Conservation (phyloP, 495 filamentous ascomycete genomes). For the Penicillium soppii region DNA sequence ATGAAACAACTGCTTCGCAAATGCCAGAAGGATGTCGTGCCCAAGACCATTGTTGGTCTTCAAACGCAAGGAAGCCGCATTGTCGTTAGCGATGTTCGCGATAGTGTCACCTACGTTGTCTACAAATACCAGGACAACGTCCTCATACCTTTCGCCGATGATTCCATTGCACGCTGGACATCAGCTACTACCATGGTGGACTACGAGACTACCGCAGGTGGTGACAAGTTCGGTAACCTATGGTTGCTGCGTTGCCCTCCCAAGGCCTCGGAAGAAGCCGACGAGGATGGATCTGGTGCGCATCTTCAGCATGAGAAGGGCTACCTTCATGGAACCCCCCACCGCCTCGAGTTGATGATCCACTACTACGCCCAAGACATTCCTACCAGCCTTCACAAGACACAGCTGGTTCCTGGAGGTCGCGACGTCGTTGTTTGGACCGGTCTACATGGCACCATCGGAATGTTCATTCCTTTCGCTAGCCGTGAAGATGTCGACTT, state of each 20-base stretch:
- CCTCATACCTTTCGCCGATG: conserved; percentile 89
- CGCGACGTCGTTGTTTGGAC: conserved; percentile 91
- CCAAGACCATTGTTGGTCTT: conserved; percentile 80
- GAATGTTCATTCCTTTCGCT: conserved; percentile 86
- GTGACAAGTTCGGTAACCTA: conserved; percentile 96
- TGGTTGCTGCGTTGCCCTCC: conserved; percentile 88
- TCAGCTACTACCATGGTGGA: conserved; percentile 90
- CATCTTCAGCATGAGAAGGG: conserved; percentile 83
- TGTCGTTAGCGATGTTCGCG: conserved; percentile 85
- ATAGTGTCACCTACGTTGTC: conserved; percentile 86
- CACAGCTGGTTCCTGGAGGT: conserved; percentile 85
- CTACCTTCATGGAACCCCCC: conserved; percentile 86
- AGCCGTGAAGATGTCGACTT: conserved; percentile 94
- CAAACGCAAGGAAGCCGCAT: conserved; percentile 92
- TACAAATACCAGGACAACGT: conserved; percentile 91
- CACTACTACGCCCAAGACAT: conserved; percentile 93
- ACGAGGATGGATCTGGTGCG: conserved; percentile 88
- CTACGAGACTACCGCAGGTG: conserved; percentile 93
- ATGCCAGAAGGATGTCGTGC: conserved; percentile 74
- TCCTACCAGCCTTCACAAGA: conserved; percentile 85
- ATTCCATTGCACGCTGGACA: conserved; percentile 84
- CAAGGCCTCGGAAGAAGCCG: conserved; percentile 81
- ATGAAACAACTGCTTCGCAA: conserved; percentile 90
- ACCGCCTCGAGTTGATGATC: conserved; percentile 76
- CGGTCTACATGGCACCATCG: conserved; percentile 90